A percentile compares a stretch with the other conserved stretches of the same genome.
Evolutionary conservation across 768 basidiomycete genomes (phyloP).

Genomic region (Xerocomus brunneocitrinus): DNA sequence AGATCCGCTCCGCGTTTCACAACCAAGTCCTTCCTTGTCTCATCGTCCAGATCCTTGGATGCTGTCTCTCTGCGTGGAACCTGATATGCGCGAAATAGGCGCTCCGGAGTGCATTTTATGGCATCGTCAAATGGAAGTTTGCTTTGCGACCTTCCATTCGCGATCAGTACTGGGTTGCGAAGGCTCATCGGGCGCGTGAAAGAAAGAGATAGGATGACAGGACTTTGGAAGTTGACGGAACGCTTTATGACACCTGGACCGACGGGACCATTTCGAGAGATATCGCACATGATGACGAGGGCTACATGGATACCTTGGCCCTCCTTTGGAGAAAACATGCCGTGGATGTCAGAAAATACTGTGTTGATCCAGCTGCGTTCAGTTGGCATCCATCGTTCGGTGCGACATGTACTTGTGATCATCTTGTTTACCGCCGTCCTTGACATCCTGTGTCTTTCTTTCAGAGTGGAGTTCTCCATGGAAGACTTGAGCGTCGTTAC

Average conservation of each 20-base stretch:
- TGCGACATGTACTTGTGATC: conserved; percentile 17
- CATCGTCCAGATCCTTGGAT: neutral
- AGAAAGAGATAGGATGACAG: conserved; percentile 10
- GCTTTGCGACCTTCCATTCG: neutral
- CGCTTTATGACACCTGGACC: conserved; percentile 1
- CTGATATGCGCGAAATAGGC: conserved; percentile 17
- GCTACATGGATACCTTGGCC: neutral
- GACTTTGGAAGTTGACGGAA: conserved; percentile 15
- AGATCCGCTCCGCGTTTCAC: conserved; percentile 23
- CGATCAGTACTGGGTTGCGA: conserved; percentile 12
- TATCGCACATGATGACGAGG: conserved; percentile 24
- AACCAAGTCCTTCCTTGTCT: conserved; percentile 3
- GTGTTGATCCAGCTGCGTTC: conserved; percentile 22
- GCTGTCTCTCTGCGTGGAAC: conserved; percentile 8
- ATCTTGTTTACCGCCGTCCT: conserved; percentile 14
- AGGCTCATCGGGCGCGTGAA: conserved; percentile 3
- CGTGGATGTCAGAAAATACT: conserved; percentile 17
- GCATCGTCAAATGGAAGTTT: conserved; percentile 18
- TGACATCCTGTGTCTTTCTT: conserved; percentile 20
- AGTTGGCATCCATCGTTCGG: conserved; percentile 24
- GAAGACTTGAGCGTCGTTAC: conserved; percentile 30
- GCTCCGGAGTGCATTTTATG: conserved; percentile 13
- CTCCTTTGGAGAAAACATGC: conserved; percentile 14
- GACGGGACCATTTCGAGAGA: conserved; percentile 4
- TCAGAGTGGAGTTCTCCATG: conserved; percentile 6